Conservation (phyloP, 2,329 filamentous ascomycete genomes). For the Trichophyton simii region DNA sequence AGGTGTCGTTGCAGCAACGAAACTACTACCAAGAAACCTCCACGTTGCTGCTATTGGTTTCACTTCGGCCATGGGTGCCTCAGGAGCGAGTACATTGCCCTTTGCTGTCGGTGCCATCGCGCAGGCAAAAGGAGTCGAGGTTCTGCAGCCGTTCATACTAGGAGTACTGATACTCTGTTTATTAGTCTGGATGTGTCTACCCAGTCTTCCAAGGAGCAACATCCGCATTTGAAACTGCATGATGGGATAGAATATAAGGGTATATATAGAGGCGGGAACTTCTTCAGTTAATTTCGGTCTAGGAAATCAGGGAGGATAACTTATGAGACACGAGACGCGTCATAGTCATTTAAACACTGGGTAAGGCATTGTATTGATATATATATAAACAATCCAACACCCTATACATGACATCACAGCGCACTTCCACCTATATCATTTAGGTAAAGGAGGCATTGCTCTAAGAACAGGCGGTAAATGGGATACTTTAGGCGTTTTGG, state of each 20-base stretch:
- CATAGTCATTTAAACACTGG: background rate
- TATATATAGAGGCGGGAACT: no score
- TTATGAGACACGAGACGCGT: background rate
- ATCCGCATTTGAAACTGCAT: background rate
- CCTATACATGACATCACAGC: background rate
- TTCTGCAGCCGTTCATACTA: constrained; percentile 48
- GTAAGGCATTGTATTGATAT: background rate
- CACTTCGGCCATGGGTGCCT: constrained; percentile 62
- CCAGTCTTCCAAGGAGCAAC: constrained; percentile 14
- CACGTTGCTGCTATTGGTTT: constrained; percentile 76
- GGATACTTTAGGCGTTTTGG: background rate
- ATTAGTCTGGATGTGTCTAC: constrained; percentile 37
- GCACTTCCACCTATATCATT: background rate
- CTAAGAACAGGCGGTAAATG: no score
- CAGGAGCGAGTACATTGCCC: constrained; percentile 45
- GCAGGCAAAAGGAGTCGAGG: constrained; percentile 46
- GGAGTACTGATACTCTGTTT: constrained; percentile 41
- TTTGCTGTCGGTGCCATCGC: constrained; percentile 37
- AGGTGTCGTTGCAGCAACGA: constrained; percentile 59
- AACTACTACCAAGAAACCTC: constrained; percentile 57
- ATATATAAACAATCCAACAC: background rate
- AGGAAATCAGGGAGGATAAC: background rate
- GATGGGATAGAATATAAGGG: background rate
- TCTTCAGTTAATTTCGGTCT: background rate
- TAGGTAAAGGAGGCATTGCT: background rate